Evolutionary conservation across 108 stramenopile species (phyloP).

Genomic region (Cyclotella cryptica): DNA sequence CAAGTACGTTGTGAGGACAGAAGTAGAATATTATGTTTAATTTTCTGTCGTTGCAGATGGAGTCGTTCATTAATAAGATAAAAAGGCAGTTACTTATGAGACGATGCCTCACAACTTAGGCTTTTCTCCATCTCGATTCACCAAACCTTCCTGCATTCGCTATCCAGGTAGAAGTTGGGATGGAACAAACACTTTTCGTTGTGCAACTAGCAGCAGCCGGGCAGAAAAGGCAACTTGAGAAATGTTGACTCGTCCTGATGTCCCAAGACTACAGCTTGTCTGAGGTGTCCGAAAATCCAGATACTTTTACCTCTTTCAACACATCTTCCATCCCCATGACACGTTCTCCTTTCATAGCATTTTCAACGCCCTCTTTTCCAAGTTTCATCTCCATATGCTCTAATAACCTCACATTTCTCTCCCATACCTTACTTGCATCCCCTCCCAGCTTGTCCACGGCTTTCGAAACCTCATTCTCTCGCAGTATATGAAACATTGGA

Average conservation of each 20-base stretch:
- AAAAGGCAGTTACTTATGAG: too few species aligned
- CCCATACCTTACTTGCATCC: slow-evolving; percentile 78
- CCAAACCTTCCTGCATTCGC: too few species aligned
- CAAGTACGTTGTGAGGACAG: slow-evolving; percentile 77
- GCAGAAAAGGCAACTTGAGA: too few species aligned
- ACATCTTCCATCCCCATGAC: slow-evolving; percentile 32
- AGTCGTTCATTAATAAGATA: too few species aligned
- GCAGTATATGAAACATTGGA: slow-evolving; percentile 84
- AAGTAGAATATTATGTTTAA: slow-evolving; percentile 60
- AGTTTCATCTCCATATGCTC: slow-evolving; percentile 57
- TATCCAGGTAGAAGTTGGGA: too few species aligned
- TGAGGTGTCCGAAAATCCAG: background rate
- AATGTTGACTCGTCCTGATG: too few species aligned
- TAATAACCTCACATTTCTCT: slow-evolving; percentile 72
- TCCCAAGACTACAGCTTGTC: too few species aligned
- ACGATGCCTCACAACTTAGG: too few species aligned
- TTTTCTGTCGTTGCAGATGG: too few species aligned
- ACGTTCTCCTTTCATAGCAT: slow-evolving; percentile 42
- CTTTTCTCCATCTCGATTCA: too few species aligned
- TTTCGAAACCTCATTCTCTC: slow-evolving; percentile 75
- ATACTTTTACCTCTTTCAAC: slow-evolving; percentile 30
- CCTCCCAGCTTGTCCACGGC: slow-evolving; percentile 79
- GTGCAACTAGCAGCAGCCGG: background rate
- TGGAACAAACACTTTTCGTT: too few species aligned
- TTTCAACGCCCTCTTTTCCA: slow-evolving; percentile 49